Evolutionary conservation across 2,329 filamentous ascomycete genomes (phyloP).

Genomic region (Colletotrichum liaoningense): DNA sequence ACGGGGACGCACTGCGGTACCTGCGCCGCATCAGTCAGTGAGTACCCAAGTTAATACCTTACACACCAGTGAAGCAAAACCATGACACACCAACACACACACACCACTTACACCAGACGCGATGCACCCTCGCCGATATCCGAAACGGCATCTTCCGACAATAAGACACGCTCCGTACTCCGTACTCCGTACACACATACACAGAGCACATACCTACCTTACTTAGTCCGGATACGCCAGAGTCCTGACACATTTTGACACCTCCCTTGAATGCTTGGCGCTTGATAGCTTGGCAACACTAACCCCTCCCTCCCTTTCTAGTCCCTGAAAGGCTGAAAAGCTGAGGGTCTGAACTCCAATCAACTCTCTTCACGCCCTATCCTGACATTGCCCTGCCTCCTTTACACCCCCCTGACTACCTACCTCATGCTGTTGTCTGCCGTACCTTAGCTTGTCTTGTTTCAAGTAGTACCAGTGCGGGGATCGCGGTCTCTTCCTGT

Average conservation of each 20-base stretch:
- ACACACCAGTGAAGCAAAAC: no score
- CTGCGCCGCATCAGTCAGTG: no score
- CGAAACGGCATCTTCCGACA: background rate
- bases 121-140: background rate
- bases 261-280: background rate
- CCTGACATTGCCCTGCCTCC: background rate
- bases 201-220: no score
- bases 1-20: background rate
- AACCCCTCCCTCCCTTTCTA: background rate
- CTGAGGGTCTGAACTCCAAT: background rate
- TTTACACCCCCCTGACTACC: no score
- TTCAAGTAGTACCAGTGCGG: slow-evolving; percentile 20
- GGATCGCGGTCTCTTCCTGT: background rate
- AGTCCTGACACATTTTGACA: background rate
- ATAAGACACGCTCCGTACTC: background rate
- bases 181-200: no score
- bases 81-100: background rate
- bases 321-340: no score
- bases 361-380: background rate
- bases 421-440: background rate
- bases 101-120: background rate
- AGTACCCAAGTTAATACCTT: no score
- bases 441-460: slow-evolving; percentile 1
- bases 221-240: no score
- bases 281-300: no score